Evolutionary conservation across 805 yeast species (phyloP).

Genomic region (Pichia nanzhaoensis): DNA sequence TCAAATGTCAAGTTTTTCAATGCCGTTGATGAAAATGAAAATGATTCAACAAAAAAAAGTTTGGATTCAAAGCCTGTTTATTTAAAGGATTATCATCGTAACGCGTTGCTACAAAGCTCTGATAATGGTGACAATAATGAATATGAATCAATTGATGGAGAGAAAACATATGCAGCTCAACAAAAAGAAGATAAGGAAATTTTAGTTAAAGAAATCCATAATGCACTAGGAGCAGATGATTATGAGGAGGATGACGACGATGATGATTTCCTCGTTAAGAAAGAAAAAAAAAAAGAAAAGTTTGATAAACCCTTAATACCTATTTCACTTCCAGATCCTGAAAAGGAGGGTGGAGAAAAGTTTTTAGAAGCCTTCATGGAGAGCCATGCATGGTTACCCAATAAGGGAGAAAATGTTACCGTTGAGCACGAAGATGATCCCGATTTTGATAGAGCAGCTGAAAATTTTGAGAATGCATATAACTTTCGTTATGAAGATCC

Average conservation of each 20-base stretch:
- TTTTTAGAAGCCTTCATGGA: slow-evolving; percentile 70
- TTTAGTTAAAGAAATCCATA: slow-evolving; percentile 70
- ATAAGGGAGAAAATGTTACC: slow-evolving; percentile 44
- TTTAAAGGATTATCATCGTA: slow-evolving; percentile 88
- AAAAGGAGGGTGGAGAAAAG: slow-evolving; percentile 46
- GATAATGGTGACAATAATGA: slow-evolving; percentile 49
- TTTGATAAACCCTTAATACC: slow-evolving; percentile 16
- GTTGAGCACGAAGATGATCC: slow-evolving; percentile 59
- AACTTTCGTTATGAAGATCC: slow-evolving; percentile 95
- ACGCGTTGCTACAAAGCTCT: slow-evolving; percentile 62
- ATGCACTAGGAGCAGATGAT: slow-evolving; percentile 49
- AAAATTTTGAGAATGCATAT: slow-evolving; percentile 84
- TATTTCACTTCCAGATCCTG: slow-evolving; percentile 60
- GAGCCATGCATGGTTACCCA: slow-evolving; percentile 87
- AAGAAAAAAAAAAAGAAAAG: slow-evolving; percentile 33
- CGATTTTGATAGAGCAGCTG: slow-evolving; percentile 89
- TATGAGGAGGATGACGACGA: slow-evolving; percentile 38
- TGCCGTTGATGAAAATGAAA: slow-evolving; percentile 51
- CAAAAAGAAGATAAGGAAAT: slow-evolving; percentile 69
- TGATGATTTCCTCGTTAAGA: slow-evolving; percentile 51
- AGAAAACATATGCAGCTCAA: slow-evolving; percentile 66
- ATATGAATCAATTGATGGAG: slow-evolving; percentile 44
- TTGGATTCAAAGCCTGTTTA: slow-evolving; percentile 67
- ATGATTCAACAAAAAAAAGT: slow-evolving; percentile 37
- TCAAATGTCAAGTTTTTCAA: slow-evolving; percentile 69